Base-by-base conservation (phyloP, 2,329 filamentous ascomycete species). In the Botrytis paeoniae region DNA sequence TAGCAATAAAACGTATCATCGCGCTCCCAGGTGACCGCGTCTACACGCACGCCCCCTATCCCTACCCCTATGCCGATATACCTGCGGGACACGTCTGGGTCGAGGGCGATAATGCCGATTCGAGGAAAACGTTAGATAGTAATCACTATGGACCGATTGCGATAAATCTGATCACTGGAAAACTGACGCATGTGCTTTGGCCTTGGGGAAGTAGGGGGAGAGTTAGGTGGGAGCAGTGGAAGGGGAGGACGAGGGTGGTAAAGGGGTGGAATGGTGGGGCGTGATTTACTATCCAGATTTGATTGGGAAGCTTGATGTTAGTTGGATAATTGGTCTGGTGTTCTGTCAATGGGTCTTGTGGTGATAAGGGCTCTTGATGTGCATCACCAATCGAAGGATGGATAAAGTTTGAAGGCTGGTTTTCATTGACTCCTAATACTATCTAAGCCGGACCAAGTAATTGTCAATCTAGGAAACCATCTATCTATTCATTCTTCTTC, bases 21-120 rank as follows among this genome's bases (percentile, higher is more conserved):
- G 96, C 89, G 0, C 79, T 98, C 6, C 91, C 92, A 70, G 94
- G 95, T 16, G 95, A 98, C 80, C 85, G 89, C 1, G 89, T 98
- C 43, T 86, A 84, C 72, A 92, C 92, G 70, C 90, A 89, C 29
- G 29, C 64, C 3, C 70, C 70, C 9, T 92, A 89, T 80, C 86
- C 88, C 14, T 81, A 85, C 25, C 77, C 83, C 1, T 85, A 82
- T 14, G 84, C 92, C 63, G 86, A 87, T 75, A 88, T 99, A 35
- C 95, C 95, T 8, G 87, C 87, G 75, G 94, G 94, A 29, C 95
- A 98, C 84, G 87, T 98, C 41, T 99, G 96, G 96, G 89, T 99
- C 1, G 95, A 98, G 81, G 96, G 96, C 1, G 96, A 99, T 20
- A 82, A 82, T 61, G 78, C 77, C 73, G 88, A 88, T 78, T 88